Conservation (phyloP, 2,329 filamentous ascomycete species). For the Trichoderma sp. region DNA sequence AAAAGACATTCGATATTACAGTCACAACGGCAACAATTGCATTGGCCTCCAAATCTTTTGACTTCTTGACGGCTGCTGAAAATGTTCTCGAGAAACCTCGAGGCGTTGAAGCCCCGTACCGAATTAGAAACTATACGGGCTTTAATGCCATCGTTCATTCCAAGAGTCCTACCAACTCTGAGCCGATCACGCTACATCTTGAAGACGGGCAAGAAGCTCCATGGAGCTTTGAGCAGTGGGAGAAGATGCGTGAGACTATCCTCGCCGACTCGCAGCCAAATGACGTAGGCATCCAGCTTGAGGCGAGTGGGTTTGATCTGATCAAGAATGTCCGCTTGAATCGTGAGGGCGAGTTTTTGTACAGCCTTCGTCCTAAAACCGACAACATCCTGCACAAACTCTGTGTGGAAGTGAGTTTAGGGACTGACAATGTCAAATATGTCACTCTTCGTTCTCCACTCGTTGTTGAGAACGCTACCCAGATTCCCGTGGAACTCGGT, state of each 20-base stretch:
- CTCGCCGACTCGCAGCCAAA: constrained; percentile 80
- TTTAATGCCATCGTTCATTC: constrained; percentile 86
- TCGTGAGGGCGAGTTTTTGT: constrained; percentile 91
- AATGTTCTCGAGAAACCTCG: constrained; percentile 93
- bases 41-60: constrained; percentile 86
- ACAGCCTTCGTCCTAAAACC: constrained; percentile 83
- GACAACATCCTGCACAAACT: constrained; percentile 85
- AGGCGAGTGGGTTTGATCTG: constrained; percentile 91
- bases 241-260: constrained; percentile 91
- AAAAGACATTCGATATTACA: constrained; percentile 88
- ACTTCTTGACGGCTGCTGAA: constrained; percentile 80
- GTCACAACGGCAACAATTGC: constrained; percentile 93
- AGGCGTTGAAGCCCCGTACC: constrained; percentile 87
- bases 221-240: constrained; percentile 97
- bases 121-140: constrained; percentile 92
- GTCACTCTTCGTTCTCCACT: constrained; percentile 93
- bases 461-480: constrained; percentile 91
- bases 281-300: constrained; percentile 78
- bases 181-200: constrained; percentile 72
- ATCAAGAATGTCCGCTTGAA: constrained; percentile 87
- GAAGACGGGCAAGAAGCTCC: constrained; percentile 87
- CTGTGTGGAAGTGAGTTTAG: constrained; percentile 87
- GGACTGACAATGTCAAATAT: constrained; percentile 96
- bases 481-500: constrained; percentile 92
- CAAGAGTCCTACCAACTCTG: constrained; percentile 65